Evolutionary conservation across 371 early-diverging fungal species (phyloP).

Genomic region (Coemansia sp.): DNA sequence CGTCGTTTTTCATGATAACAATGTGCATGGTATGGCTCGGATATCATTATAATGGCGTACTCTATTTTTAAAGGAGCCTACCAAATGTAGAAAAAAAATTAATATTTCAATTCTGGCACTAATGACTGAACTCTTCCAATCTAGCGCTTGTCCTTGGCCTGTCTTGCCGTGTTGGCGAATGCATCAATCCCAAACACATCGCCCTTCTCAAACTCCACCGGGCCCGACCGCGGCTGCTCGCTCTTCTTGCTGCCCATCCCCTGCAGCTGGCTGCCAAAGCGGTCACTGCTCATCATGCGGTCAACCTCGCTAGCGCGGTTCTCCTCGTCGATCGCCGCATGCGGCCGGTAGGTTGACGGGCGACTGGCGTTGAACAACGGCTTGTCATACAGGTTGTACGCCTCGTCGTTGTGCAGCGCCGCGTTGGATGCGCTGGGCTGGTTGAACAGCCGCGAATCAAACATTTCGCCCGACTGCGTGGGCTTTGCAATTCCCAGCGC

Average conservation of each 20-base stretch:
- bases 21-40: too few species aligned
- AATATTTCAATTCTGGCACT: too few species aligned
- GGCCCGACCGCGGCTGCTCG: conserved; percentile 61
- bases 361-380: conserved; percentile 74
- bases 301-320: conserved; percentile 71
- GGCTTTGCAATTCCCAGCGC: conserved; percentile 95
- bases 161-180: conserved; percentile 52
- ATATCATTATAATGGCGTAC: too few species aligned
- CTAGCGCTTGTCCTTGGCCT: conserved; percentile 9
- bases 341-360: conserved; percentile 75
- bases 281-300: conserved; percentile 65
- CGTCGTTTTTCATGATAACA: too few species aligned
- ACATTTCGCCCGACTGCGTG: conserved; percentile 84
- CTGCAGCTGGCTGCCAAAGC: conserved; percentile 70
- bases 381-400: conserved; percentile 85
- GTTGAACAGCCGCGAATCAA: conserved; percentile 92
- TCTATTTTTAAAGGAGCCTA: too few species aligned
- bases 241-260: conserved; percentile 51
- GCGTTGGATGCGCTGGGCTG: conserved; percentile 82
- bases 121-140: neutral
- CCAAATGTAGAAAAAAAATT: too few species aligned
- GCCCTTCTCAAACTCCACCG: conserved; percentile 92
- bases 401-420: conserved; percentile 87
- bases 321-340: conserved; percentile 64
- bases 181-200: conserved; percentile 68